Evolutionary conservation across 1,284 basidiomycete species (phyloP).

Genomic region (Tilletia setariae): DNA sequence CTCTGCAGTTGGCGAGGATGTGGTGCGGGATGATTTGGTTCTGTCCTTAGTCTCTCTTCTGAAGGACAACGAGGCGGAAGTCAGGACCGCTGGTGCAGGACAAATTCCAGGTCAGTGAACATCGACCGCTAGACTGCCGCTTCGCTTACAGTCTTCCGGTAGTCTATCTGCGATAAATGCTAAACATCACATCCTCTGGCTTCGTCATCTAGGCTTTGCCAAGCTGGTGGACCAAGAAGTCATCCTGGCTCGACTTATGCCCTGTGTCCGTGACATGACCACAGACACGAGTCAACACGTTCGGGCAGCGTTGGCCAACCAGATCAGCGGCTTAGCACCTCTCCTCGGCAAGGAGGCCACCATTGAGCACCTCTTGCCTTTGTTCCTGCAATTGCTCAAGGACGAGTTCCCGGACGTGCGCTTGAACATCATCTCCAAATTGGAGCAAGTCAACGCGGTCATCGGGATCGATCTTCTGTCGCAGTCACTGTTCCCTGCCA

Average conservation of each 20-base stretch:
- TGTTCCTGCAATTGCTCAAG: slow-evolving; percentile 94
- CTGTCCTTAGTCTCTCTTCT: slow-evolving; percentile 87
- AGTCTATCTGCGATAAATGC: background rate
- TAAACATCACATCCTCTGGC: background rate
- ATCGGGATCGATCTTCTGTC: slow-evolving; percentile 95
- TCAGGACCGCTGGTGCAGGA: slow-evolving; percentile 88
- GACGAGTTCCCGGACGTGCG: slow-evolving; percentile 99
- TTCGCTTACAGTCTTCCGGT: background rate
- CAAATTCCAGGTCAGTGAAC: slow-evolving; percentile 79
- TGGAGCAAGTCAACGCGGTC: slow-evolving; percentile 92
- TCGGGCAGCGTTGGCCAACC: slow-evolving; percentile 89
- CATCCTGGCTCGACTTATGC: slow-evolving; percentile 86
- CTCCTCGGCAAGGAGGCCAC: slow-evolving; percentile 90
- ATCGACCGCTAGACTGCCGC: background rate
- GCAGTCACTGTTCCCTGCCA: slow-evolving; percentile 92
- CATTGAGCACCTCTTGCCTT: slow-evolving; percentile 90
- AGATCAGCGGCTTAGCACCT: slow-evolving; percentile 96
- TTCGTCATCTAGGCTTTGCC: slow-evolving; percentile 96
- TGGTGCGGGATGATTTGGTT: slow-evolving; percentile 91
- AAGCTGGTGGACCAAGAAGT: slow-evolving; percentile 91
- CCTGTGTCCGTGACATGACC: slow-evolving; percentile 92
- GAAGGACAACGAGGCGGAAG: slow-evolving; percentile 99
- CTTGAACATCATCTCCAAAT: slow-evolving; percentile 96
- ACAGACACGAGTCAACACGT: slow-evolving; percentile 95
- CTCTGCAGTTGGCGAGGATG: slow-evolving; percentile 81